Base-by-base conservation (phyloP, 2,329 filamentous ascomycete species). In the Sordariomycetes sp. region DNA sequence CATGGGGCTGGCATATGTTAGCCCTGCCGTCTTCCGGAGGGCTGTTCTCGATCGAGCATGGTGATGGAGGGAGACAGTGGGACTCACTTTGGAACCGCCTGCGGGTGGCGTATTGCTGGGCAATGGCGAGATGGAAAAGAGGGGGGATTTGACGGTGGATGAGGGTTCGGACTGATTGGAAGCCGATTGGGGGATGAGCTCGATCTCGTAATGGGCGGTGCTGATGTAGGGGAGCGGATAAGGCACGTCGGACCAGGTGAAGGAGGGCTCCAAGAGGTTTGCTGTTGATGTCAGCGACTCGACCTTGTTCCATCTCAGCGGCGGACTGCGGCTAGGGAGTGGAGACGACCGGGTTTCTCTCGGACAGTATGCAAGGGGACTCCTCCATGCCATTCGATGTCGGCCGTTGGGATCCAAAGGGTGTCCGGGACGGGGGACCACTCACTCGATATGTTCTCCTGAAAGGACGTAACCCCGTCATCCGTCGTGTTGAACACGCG, bases 211-310 rank as follows among this genome's bases (percentile, higher is more conserved):
- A 8, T 28, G 25, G 20, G 55, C 59, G 10, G 37, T 48, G 11
- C 55, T 55, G 14, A 54, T 54, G 59, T 58, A 60, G 14, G 54
- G 59, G 34, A 60, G 59, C 10, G 59, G 59, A 25, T 51, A 60
- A 25, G 59, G 59, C 11, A 58, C 14, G 55, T 54, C 43, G 37
- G 16, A 37, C 59, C 59, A 60, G n/a, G 34, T 48, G 53, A 57
- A 60, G n/a, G 55, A 51, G 4, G 53, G 25, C 32, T 5, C 34
- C 1, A 43, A 50, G 28, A 56, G 43, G 40, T 32, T 34, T 32
- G 40, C 22, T 25, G 20, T 18, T 16, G 34, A 3, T 1, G 48
- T 58, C n/a, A 58, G 55, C 32, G 20, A 22, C 8, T 32, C 28
- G 4, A 8, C 8, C 28, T 32, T 32, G 28, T 32, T 32, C 28